phyloP scores from a whole-genome alignment of 1,284 basidiomycete species.

The Baeospora myosura region DNA sequence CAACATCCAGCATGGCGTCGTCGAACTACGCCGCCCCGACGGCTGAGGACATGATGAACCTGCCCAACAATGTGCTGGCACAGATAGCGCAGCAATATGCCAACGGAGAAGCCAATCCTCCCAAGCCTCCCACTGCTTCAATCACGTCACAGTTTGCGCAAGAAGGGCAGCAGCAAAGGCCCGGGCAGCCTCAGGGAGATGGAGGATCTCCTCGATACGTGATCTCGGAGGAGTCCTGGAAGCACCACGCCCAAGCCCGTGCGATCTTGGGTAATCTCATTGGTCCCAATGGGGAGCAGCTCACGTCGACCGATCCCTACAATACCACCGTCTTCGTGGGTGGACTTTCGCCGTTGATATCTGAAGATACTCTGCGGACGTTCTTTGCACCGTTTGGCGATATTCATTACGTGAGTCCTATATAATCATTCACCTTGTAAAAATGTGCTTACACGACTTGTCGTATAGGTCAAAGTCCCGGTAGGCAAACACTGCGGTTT shows the following conservation, averaged over 20 bases:
- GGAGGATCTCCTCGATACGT: too few relatives aligned
- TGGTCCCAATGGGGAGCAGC: constrained; percentile 76
- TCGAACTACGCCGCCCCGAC: background rate
- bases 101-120: constrained; percentile 25
- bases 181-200: constrained; percentile 26
- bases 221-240: constrained; percentile 71
- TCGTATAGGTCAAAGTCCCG: constrained; percentile 80
- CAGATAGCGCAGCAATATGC: constrained; percentile 44
- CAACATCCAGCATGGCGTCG: too few relatives aligned
- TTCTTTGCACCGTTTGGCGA: constrained; percentile 89
- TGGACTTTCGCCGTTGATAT: constrained; percentile 77
- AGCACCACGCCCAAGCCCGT: constrained; percentile 72
- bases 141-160: constrained; percentile 34
- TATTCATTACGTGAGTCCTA: constrained; percentile 73
- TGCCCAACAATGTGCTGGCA: constrained; percentile 32
- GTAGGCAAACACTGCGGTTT: constrained; percentile 94
- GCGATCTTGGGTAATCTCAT: constrained; percentile 74
- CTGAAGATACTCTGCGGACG: constrained; percentile 79
- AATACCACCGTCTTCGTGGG: constrained; percentile 93
- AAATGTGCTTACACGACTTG: constrained; percentile 11
- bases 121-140: constrained; percentile 22
- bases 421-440: constrained; percentile 4
- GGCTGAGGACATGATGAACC: constrained; percentile 42
- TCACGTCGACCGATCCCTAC: constrained; percentile 81
- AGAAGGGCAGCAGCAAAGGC: background rate